phyloP scores from a whole-genome alignment of 139 green algal species.

The Gonium pectorale region DNA sequence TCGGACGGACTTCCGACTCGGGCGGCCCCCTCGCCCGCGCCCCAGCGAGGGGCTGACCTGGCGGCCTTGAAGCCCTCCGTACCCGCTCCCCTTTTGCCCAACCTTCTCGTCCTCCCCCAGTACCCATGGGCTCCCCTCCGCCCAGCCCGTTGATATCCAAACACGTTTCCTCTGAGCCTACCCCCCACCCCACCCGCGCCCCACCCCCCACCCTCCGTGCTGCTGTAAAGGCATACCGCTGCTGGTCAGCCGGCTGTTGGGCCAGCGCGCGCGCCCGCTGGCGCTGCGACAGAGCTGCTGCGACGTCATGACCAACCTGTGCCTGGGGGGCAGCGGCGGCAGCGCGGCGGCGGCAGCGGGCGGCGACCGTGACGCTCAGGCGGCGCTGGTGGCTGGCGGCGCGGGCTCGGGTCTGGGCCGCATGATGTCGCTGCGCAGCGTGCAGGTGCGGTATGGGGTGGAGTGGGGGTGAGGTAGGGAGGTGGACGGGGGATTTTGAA shows the following conservation, averaged over 20 bases:
- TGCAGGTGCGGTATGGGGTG: neutral
- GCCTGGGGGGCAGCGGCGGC: neutral
- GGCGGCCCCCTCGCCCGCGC: no score
- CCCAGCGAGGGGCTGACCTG: no score
- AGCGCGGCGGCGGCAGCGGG: neutral
- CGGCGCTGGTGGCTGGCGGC: slow-evolving; percentile 11
- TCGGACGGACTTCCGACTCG: no score
- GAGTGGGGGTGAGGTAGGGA: no score
- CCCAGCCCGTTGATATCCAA: no score
- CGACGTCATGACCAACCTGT: slow-evolving; percentile 14
- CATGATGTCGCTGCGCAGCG: slow-evolving; percentile 14
- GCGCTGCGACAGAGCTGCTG: slow-evolving; percentile 15
- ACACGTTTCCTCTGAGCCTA: no score
- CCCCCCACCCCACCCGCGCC: neutral
- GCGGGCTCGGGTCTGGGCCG: neutral
- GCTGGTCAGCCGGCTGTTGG: slow-evolving; percentile 7
- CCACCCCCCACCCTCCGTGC: no score
- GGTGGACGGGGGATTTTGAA: no score
- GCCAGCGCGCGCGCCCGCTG: neutral
- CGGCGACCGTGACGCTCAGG: neutral
- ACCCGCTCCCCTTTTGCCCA: neutral
- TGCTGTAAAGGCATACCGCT: slow-evolving; percentile 18
- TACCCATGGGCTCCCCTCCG: neutral
- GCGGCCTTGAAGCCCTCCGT: no score
- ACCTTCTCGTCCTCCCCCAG: neutral